Evolutionary conservation across 352 stramenopile species (phyloP), one percentile per base, ranked within the genome.

Genomic region (Elongisporangium undulatum): DNA sequence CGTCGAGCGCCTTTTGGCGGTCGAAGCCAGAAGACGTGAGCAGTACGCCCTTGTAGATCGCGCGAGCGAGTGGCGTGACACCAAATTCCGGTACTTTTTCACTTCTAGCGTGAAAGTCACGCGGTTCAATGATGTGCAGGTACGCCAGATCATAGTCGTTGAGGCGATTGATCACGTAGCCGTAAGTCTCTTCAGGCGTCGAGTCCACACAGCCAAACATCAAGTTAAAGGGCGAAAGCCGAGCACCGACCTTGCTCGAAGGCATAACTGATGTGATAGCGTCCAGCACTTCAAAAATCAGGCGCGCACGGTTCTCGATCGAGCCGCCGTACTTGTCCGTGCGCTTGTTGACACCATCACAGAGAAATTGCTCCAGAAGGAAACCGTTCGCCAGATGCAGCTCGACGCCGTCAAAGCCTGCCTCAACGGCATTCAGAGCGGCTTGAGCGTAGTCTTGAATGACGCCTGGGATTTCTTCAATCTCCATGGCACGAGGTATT

Each of bases 351-450:
- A 72, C 62, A 19, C 56, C 66, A 41, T 74, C 66, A 56, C 90
- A 81, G 10, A 97, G 61, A 62, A 96, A 96, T 56, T 95, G 72
- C 61, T 97, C 87, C 49, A 98, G 67, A 15, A 98, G 69, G 60
- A 97, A 98, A 4, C 90, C 92, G 61, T 98, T 95, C 3, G 85
- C 91, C 12, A 49, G 63, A 66, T 97, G 91, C 20, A 98, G 61
- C 56, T 97, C 88, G 16, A 98, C 74, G 12, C 90, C 89, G 54
- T 98, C 92, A 66, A 97, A 97, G 22, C 92, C 92, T 10, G 89
- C 90, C 17, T 81, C 64, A 23, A 89, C 78, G 8, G 79, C 74
- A n/a, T 78, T 78, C 23, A 68, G 58, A 0, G 89, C 87, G 0
- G 67, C 82, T 22, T 71, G 58, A 15, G 70, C 69, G 68, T 85